Evolutionary conservation across 2,329 filamentous ascomycete genomes (phyloP).

Genomic region (Fusarium brevicatenulatum): DNA sequence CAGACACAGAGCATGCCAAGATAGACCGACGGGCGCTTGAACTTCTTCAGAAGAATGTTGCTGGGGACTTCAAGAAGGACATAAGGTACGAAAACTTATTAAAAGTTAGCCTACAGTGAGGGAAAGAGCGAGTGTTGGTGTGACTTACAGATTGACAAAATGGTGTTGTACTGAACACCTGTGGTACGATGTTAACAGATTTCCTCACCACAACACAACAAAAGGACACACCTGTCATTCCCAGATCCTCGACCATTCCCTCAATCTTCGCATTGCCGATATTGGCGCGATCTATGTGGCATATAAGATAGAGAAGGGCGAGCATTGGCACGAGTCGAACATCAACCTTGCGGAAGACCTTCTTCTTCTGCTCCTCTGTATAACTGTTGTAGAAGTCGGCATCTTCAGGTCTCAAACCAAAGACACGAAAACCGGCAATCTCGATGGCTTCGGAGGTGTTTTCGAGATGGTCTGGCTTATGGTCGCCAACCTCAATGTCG

Average conservation of each 20-base stretch:
- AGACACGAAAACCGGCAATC: slow-evolving; percentile 36
- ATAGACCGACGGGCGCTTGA: slow-evolving; percentile 40
- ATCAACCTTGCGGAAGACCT: slow-evolving; percentile 47
- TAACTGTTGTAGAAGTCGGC: slow-evolving; percentile 40
- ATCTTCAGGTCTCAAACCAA: slow-evolving; percentile 35
- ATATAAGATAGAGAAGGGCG: slow-evolving; percentile 65
- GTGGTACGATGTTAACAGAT: slow-evolving; percentile 38
- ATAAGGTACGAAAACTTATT: slow-evolving; percentile 37
- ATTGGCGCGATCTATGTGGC: slow-evolving; percentile 67
- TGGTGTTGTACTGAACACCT: slow-evolving; percentile 67
- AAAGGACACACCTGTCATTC: slow-evolving; percentile 58
- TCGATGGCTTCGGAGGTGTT: slow-evolving; percentile 30
- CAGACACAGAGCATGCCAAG: slow-evolving; percentile 46
- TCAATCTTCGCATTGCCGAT: slow-evolving; percentile 62
- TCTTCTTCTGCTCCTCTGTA: slow-evolving; percentile 37
- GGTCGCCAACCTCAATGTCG: slow-evolving; percentile 29
- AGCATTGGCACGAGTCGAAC: slow-evolving; percentile 57
- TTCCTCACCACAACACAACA: not conserved
- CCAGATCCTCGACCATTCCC: slow-evolving; percentile 48
- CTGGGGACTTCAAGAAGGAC: slow-evolving; percentile 42
- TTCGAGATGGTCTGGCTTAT: slow-evolving; percentile 31
- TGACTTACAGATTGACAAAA: slow-evolving; percentile 68
- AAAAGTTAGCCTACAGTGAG: not conserved
- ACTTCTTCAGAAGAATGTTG: slow-evolving; percentile 43
- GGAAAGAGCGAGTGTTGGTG: slow-evolving; percentile 50